These are phyloP conservation scores for Nothophaeocryptopus gaeumannii DNA, from an alignment of 2,329 filamentous ascomycete species.

Conservation along the genomic window DNA sequence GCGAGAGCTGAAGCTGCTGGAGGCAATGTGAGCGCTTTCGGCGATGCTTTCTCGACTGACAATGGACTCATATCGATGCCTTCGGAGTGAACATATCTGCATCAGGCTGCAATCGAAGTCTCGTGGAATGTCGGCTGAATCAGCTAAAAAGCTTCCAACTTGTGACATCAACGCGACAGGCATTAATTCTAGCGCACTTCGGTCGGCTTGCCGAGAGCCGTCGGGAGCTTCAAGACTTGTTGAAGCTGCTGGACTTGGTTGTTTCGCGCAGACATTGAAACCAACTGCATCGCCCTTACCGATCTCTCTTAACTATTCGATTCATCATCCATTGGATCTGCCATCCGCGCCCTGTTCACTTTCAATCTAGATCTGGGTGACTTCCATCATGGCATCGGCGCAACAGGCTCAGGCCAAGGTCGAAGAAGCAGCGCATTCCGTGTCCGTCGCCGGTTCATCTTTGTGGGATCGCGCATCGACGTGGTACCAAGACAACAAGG, in stretches of 20 bases:
- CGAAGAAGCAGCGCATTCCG: conserved; percentile 19
- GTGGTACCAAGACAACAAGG: conserved; percentile 96
- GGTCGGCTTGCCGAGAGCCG: neutral
- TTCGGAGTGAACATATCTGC: too few species aligned
- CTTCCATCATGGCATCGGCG: conserved; percentile 17
- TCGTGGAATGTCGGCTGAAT: too few species aligned
- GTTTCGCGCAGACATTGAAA: conserved; percentile 1
- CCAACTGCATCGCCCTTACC: conserved; percentile 1
- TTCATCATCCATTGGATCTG: conserved; percentile 7
- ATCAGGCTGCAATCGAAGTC: too few species aligned
- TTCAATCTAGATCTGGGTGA: conserved; percentile 3
- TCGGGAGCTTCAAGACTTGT: too few species aligned
- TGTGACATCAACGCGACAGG: too few species aligned
- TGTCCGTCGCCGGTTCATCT: conserved; percentile 58
- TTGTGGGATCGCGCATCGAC: conserved; percentile 85
- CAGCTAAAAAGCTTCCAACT: too few species aligned
- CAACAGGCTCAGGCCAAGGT: conserved; percentile 18
- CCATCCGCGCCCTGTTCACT: conserved; percentile 9
- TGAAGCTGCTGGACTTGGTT: too few species aligned
- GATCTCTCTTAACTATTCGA: conserved; percentile 1
- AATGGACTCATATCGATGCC: too few species aligned
- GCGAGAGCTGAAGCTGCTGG: too few species aligned
- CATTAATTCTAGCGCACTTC: neutral
- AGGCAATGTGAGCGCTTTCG: too few species aligned
- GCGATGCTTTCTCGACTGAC: too few species aligned